Conservation (phyloP, 2,329 filamentous ascomycete genomes). For the Hypoxylon sp. region DNA sequence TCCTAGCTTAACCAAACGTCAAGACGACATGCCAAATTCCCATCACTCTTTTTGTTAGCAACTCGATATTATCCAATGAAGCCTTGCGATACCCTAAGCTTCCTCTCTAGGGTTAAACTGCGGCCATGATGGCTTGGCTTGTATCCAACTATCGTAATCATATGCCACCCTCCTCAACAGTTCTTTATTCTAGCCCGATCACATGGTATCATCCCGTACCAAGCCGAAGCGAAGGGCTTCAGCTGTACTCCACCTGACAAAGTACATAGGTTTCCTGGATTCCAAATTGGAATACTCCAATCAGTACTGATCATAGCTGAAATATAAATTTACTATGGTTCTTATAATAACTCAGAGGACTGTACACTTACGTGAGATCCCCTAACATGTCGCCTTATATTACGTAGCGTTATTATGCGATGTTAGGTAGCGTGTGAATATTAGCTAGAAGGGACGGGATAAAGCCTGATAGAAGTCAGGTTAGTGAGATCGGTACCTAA, state of each 20-base stretch:
- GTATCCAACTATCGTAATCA: neutral
- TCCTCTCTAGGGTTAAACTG: neutral
- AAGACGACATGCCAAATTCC: neutral
- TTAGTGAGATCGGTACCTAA: neutral
- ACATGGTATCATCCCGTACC: neutral
- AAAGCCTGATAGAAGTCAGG: neutral
- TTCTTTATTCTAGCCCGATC: neutral
- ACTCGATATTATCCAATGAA: too few relatives aligned
- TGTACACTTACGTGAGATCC: neutral
- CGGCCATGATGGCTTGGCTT: neutral
- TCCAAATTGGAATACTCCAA: neutral
- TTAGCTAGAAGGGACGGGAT: neutral
- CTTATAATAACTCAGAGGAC: neutral
- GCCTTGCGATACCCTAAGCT: too few relatives aligned
- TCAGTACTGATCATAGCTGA: neutral
- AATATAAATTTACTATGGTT: too few relatives aligned
- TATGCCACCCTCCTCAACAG: neutral
- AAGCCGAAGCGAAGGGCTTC: neutral
- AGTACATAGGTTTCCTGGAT: neutral
- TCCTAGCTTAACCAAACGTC: neutral
- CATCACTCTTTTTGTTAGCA: too few relatives aligned
- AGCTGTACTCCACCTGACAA: neutral
- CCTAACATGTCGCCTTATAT: neutral
- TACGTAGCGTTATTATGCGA: neutral
- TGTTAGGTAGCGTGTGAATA: neutral